Evolutionary conservation across 2,329 filamentous ascomycete genomes (phyloP).

Genomic region (Monosporascus sp.): DNA sequence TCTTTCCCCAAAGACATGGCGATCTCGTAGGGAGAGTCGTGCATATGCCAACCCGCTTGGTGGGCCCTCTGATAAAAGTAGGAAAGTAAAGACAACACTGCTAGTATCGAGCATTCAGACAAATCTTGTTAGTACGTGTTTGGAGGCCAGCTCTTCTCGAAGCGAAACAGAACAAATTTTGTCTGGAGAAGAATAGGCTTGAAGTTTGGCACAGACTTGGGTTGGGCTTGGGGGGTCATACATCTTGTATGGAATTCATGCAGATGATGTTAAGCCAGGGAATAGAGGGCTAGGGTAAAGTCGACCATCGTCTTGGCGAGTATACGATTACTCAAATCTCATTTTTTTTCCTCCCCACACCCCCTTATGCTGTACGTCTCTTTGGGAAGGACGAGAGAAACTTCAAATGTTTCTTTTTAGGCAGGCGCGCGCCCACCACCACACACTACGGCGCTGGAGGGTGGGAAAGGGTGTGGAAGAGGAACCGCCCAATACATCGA

Average conservation of each 20-base stretch:
- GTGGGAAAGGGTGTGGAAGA: background rate
- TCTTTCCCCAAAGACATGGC: background rate
- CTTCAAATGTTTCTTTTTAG: background rate
- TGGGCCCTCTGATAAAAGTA: background rate
- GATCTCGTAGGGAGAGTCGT: background rate
- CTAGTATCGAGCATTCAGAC: background rate
- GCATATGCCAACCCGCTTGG: background rate
- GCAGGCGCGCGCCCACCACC: background rate
- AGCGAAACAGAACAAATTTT: background rate
- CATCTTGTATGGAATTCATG: background rate
- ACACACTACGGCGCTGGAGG: background rate
- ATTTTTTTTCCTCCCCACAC: background rate
- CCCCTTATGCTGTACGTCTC: background rate
- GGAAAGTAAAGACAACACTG: background rate
- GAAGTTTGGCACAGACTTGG: background rate
- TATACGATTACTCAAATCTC: background rate
- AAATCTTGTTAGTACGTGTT: background rate
- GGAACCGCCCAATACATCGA: background rate
- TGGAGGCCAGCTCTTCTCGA: background rate
- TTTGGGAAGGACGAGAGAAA: background rate
- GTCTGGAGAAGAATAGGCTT: background rate
- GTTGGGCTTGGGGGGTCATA: background rate
- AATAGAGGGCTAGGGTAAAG: background rate
- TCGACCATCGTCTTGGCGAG: background rate
- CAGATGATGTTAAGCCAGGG: background rate